Evolutionary conservation across 2,329 filamentous ascomycete genomes (phyloP).

Genomic region (Diaporthe velutina): DNA sequence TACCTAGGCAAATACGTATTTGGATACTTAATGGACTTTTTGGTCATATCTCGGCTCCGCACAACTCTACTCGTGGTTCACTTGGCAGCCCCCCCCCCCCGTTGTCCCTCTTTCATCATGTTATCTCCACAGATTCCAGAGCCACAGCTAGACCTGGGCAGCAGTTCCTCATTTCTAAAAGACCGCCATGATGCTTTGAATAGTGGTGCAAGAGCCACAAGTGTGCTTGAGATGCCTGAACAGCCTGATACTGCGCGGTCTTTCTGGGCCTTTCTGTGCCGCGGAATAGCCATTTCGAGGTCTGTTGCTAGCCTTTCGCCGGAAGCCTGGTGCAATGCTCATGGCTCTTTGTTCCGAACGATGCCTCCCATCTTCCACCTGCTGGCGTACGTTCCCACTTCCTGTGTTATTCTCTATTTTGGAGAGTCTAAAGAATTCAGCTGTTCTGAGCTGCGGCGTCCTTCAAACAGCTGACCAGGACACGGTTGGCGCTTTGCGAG

Average conservation of each 20-base stretch:
- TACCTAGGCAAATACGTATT: not conserved
- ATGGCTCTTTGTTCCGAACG: not conserved
- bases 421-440: conserved; percentile 18
- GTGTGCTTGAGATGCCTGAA: not conserved
- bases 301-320: not conserved
- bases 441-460: conserved; percentile 48
- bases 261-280: not conserved
- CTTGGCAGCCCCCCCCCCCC: not conserved
- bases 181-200: not conserved
- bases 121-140: not conserved
- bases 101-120: not conserved
- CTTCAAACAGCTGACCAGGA: conserved; percentile 55
- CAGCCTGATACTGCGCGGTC: not conserved
- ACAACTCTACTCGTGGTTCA: not conserved
- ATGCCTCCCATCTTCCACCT: not conserved
- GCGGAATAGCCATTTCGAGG: too few relatives aligned
- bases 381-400: not conserved
- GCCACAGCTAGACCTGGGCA: not conserved
- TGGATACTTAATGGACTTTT: not conserved
- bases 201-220: not conserved
- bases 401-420: not conserved
- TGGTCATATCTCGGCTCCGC: not conserved
- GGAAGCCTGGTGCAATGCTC: not conserved
- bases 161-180: not conserved
- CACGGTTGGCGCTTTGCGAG: conserved; percentile 57